These are phyloP conservation scores for Spongospora subterranea DNA, from an alignment of 208 protist species.

Conservation along the genomic window DNA sequence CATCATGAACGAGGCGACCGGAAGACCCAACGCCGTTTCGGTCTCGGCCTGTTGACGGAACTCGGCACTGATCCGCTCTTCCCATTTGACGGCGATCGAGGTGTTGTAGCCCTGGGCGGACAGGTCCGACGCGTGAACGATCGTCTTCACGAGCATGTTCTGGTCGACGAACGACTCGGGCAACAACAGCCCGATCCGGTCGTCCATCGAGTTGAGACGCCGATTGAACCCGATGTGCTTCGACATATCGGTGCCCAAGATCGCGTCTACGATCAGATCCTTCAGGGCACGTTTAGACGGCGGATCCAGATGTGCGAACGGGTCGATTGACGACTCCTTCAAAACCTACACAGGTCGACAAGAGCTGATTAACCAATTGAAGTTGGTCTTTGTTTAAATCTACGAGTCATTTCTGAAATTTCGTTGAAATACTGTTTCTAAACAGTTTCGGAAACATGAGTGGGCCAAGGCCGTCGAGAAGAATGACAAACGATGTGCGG, in stretches of 20 bases:
- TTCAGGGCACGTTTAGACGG: not conserved
- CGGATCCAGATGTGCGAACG: constrained; percentile 32
- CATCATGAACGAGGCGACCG: not conserved
- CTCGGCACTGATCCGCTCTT: not conserved
- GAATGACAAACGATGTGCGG: too few species aligned
- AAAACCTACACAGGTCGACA: too few species aligned
- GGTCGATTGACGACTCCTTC: not conserved
- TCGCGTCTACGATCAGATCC: constrained; percentile 8
- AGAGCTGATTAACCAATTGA: too few species aligned
- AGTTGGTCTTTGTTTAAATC: not conserved
- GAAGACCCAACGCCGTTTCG: not conserved
- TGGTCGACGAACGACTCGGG: constrained; percentile 30
- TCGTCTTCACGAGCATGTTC: constrained; percentile 38
- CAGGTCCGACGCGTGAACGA: constrained; percentile 13
- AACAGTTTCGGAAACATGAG: too few species aligned
- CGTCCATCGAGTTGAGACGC: not conserved
- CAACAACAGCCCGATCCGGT: not conserved
- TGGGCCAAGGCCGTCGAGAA: too few species aligned
- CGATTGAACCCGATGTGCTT: not conserved
- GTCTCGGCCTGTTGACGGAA: not conserved
- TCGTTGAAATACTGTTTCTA: too few species aligned
- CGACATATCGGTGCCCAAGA: constrained; percentile 42
- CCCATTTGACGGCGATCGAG: constrained; percentile 35
- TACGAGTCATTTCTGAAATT: not conserved
- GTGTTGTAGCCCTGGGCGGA: constrained; percentile 36